phyloP scores from a whole-genome alignment of 768 basidiomycete species.

The Piloderma croceum region DNA sequence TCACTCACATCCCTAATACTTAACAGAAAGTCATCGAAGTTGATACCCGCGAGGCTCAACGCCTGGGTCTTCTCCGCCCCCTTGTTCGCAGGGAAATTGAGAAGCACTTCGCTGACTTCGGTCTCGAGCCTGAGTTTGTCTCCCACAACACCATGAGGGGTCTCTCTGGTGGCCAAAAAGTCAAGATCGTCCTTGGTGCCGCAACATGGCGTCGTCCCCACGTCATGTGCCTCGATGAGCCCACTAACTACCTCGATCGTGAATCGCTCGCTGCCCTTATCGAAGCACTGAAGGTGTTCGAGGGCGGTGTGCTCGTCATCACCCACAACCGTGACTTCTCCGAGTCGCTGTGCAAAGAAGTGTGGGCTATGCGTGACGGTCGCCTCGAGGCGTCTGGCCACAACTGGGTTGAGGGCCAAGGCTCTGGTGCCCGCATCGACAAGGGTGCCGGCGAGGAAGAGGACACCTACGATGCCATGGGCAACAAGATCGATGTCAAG shows the following conservation, averaged over 20 bases:
- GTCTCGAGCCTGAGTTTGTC: slow-evolving; percentile 98
- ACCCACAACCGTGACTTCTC: slow-evolving; percentile 99
- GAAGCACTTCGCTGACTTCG: slow-evolving; percentile 99
- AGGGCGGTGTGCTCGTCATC: slow-evolving; percentile 96
- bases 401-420: slow-evolving; percentile 99
- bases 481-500: slow-evolving; percentile 87
- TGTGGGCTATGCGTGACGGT: slow-evolving; percentile 99
- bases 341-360: slow-evolving; percentile 95
- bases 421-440: slow-evolving; percentile 91
- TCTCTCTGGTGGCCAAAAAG: slow-evolving; percentile 97
- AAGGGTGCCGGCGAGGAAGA: slow-evolving; percentile 90
- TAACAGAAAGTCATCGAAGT: slow-evolving; percentile 90
- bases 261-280: slow-evolving; percentile 99
- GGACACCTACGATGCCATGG: slow-evolving; percentile 92
- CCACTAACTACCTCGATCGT: slow-evolving; percentile 99
- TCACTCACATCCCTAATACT: slow-evolving; percentile 9
- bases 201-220: slow-evolving; percentile 99
- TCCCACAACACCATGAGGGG: slow-evolving; percentile 99
- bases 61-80: slow-evolving; percentile 89
- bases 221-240: slow-evolving; percentile 95
- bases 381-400: slow-evolving; percentile 94
- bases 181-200: slow-evolving; percentile 97
- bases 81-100: slow-evolving; percentile 98
- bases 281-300: slow-evolving; percentile 94
- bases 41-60: slow-evolving; percentile 95